Conservation (phyloP, 164 flowering plant genomes). For the Liriodendron chinense region DNA sequence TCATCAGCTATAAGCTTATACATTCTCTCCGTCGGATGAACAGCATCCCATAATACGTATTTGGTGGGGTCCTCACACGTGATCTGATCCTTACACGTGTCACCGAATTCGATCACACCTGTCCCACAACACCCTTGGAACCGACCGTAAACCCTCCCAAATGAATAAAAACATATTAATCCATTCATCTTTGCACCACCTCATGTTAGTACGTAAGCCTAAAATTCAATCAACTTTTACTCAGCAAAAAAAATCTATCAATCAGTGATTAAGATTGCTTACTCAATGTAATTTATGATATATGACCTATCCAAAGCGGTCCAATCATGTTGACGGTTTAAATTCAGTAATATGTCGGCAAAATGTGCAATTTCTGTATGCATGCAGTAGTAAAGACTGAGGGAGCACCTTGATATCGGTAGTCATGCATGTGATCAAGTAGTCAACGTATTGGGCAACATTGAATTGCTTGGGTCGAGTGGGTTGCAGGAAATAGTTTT, state of each 20-base stretch:
- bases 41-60: slow-evolving; percentile 70
- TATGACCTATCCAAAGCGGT: too few species aligned
- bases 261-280: too few species aligned
- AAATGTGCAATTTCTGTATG: too few species aligned
- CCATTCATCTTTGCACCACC: too few species aligned
- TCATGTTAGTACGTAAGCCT: too few species aligned
- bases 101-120: slow-evolving; percentile 48
- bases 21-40: slow-evolving; percentile 64
- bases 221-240: too few species aligned
- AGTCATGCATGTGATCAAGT: slow-evolving; percentile 35
- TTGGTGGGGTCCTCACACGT: slow-evolving; percentile 45
- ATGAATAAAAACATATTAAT: too few species aligned
- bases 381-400: background rate
- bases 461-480: slow-evolving; percentile 17
- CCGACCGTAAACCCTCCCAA: slow-evolving; percentile 43
- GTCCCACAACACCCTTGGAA: slow-evolving; percentile 66
- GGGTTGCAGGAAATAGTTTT: slow-evolving; percentile 32
- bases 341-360: too few species aligned
- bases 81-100: slow-evolving; percentile 34
- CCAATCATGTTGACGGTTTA: too few species aligned
- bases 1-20: slow-evolving; percentile 40
- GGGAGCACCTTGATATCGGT: slow-evolving; percentile 38
- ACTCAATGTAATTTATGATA: too few species aligned
- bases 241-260: too few species aligned
- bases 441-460: slow-evolving; percentile 31